Conservation (phyloP, 352 stramenopile species). For the Blastocystis sp. region DNA sequence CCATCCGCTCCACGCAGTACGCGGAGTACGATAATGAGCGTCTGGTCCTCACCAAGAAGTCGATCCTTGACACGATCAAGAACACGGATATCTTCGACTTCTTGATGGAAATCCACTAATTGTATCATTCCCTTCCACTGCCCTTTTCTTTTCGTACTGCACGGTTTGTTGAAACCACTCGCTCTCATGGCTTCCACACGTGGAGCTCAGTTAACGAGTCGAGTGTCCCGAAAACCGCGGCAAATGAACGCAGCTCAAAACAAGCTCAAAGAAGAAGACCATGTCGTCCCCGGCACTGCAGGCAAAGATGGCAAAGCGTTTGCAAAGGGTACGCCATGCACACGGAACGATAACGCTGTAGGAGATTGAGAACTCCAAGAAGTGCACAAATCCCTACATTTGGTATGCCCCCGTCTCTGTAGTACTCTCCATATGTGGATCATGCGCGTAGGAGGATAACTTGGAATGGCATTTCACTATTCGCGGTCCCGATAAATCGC, state of each 20-base stretch:
- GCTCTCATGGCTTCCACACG: not conserved
- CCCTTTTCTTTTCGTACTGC: constrained; percentile 21
- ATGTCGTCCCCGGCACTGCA: not conserved
- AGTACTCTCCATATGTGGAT: not conserved
- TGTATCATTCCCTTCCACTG: constrained; percentile 8
- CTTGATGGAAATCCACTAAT: constrained; percentile 83
- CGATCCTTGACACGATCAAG: constrained; percentile 93
- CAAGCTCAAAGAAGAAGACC: not conserved
- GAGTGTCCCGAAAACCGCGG: not conserved
- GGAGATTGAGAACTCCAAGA: constrained; percentile 37
- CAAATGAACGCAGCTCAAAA: not conserved
- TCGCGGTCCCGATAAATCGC: constrained; percentile 70
- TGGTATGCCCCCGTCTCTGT: constrained; percentile 50
- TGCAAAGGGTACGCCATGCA: not conserved
- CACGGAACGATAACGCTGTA: not conserved
- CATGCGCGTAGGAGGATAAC: constrained; percentile 70
- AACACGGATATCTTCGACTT: constrained; percentile 99
- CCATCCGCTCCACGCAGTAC: constrained; percentile 83
- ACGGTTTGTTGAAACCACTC: constrained; percentile 6
- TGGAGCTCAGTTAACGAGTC: not conserved
- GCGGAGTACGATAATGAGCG: constrained; percentile 80
- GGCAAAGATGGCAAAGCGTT: not conserved
- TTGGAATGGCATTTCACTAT: constrained; percentile 74
- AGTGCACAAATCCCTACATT: constrained; percentile 40
- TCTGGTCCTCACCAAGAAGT: constrained; percentile 90